Evolutionary conservation across 441 rosid genomes (phyloP).

Genomic region (Erodium trifolium): DNA sequence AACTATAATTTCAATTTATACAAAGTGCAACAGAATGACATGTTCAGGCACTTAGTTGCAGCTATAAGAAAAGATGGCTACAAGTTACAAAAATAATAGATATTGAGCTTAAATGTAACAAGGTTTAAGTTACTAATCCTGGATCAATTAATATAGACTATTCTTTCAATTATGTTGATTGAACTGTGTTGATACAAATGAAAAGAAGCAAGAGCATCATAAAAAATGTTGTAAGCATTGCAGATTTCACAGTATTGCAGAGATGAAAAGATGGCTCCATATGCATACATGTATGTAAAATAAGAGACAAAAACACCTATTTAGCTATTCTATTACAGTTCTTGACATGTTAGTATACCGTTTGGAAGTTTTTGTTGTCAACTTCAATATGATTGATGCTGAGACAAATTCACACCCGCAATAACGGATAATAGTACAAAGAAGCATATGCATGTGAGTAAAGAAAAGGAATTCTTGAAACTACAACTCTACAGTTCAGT

Average conservation of each 20-base stretch:
- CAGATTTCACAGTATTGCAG: background rate
- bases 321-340: background rate
- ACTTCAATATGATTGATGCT: slow-evolving; percentile 2
- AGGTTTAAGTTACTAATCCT: too few relatives aligned
- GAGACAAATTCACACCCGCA: background rate
- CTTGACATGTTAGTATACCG: background rate
- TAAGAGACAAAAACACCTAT: slow-evolving; percentile 2
- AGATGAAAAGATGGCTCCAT: background rate
- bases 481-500: background rate
- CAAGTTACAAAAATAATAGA: too few relatives aligned
- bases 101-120: too few relatives aligned
- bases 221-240: background rate
- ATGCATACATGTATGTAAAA: background rate
- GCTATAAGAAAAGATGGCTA: too few relatives aligned
- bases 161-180: too few relatives aligned
- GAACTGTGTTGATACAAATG: background rate
- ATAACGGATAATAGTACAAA: background rate
- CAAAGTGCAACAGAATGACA: too few relatives aligned
- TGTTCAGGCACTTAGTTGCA: too few relatives aligned
- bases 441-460: background rate
- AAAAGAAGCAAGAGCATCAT: background rate
- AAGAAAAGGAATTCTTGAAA: background rate
- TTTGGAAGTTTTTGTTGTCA: slow-evolving; percentile 1
- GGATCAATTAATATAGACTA: too few relatives aligned
- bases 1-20: too few relatives aligned